Percentiles rank a stretch among this genome's conserved stretches.
Evolutionary conservation across 345 rosid genomes (phyloP).

Genomic region (Pseudoturritis turrita): DNA sequence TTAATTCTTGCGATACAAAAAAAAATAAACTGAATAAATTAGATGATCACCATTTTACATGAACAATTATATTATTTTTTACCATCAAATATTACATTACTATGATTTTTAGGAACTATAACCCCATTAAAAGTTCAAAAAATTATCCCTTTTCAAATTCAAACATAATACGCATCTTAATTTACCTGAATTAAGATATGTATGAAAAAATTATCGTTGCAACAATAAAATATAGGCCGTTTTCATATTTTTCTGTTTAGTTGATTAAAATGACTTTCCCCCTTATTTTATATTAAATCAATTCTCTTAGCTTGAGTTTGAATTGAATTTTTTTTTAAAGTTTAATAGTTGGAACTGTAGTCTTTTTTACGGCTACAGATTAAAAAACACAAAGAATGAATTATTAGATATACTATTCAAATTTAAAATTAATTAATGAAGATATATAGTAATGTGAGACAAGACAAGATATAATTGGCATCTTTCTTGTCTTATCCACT

Average conservation of each 20-base stretch:
- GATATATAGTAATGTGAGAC: not conserved
- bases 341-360: too few relatives aligned
- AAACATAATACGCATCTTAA: not conserved
- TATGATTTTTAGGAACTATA: too few relatives aligned
- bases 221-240: not conserved
- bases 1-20: too few relatives aligned
- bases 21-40: too few relatives aligned
- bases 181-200: not conserved
- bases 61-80: too few relatives aligned
- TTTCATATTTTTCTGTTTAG: not conserved
- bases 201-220: not conserved
- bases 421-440: not conserved
- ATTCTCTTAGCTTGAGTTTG: not conserved
- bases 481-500: slow-evolving; percentile 7
- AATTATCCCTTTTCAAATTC: not conserved
- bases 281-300: not conserved
- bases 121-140: too few relatives aligned
- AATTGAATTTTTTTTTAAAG: not conserved
- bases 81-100: too few relatives aligned
- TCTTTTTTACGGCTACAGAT: too few relatives aligned
- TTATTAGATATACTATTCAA: not conserved
- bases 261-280: too few relatives aligned
- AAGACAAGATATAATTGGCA: not conserved
- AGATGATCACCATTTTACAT: too few relatives aligned
- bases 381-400: too few relatives aligned